phyloP scores from a whole-genome alignment of 495 filamentous ascomycete genomes.

The Neurospora sp. region DNA sequence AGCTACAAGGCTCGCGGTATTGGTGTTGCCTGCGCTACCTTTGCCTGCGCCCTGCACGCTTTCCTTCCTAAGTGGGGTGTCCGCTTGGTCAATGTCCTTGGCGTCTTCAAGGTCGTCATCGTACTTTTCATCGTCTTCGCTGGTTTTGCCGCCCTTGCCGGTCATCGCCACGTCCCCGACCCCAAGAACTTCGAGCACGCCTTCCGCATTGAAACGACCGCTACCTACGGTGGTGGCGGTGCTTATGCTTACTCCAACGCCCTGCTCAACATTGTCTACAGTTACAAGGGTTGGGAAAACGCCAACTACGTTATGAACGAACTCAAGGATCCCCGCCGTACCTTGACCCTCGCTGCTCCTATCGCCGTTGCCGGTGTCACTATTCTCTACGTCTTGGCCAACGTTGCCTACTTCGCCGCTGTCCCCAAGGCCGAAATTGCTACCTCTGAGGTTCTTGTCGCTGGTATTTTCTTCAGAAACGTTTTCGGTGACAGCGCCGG shows the following conservation, averaged over 20 bases:
- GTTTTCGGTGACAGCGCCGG: constrained; percentile 29
- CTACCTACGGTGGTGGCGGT: constrained; percentile 26
- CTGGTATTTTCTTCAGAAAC: constrained; percentile 39
- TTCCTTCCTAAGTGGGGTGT: constrained; percentile 51
- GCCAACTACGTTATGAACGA: constrained; percentile 47
- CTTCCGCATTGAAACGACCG: constrained; percentile 18
- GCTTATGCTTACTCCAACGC: constrained; percentile 33
- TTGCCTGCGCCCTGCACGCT: constrained; percentile 51
- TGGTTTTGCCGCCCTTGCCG: constrained; percentile 34
- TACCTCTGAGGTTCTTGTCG: constrained; percentile 34
- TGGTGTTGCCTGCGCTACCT: constrained; percentile 40
- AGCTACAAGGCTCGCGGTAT: constrained; percentile 53
- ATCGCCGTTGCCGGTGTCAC: constrained; percentile 46
- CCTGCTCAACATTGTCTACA: constrained; percentile 40
- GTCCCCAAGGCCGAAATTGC: constrained; percentile 39
- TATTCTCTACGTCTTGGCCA: constrained; percentile 53
- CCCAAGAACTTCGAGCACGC: constrained; percentile 25
- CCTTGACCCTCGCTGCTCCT: constrained; percentile 50
- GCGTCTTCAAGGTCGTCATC: constrained; percentile 54
- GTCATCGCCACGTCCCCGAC: constrained; percentile 6
- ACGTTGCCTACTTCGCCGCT: constrained; percentile 49
- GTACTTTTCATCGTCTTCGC: constrained; percentile 53
- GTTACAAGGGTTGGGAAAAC: constrained; percentile 37
- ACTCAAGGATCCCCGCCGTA: constrained; percentile 49
- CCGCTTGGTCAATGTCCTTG: constrained; percentile 51